A percentile compares a stretch with the other conserved stretches of the same genome.
phyloP scores from a whole-genome alignment of 768 basidiomycete genomes.

The Amanita phalloides region DNA sequence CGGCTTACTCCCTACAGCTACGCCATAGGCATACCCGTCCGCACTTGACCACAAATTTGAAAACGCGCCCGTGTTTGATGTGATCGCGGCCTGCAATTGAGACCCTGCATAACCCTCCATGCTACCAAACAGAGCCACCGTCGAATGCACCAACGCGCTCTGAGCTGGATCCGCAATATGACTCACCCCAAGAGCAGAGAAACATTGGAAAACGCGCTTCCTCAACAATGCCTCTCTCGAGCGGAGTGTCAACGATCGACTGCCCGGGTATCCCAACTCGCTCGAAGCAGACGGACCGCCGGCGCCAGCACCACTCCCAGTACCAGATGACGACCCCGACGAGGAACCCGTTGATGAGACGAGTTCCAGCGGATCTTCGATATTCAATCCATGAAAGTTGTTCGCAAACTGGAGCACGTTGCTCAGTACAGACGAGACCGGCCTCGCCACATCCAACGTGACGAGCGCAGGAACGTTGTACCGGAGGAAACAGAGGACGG shows the following conservation, averaged over 20 bases:
- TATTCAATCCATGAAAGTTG: slow-evolving; percentile 62
- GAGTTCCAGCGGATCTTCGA: slow-evolving; percentile 41
- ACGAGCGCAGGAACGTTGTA: slow-evolving; percentile 69
- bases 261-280: slow-evolving; percentile 26
- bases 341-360: neutral
- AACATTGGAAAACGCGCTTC: slow-evolving; percentile 83
- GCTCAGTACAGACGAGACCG: slow-evolving; percentile 76
- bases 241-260: slow-evolving; percentile 41
- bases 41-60: slow-evolving; percentile 75
- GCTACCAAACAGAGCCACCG: slow-evolving; percentile 74
- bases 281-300: slow-evolving; percentile 3
- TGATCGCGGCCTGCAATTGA: slow-evolving; percentile 85
- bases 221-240: slow-evolving; percentile 79
- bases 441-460: slow-evolving; percentile 83
- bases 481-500: slow-evolving; percentile 79
- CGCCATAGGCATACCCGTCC: slow-evolving; percentile 90
- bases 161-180: slow-evolving; percentile 81
- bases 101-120: slow-evolving; percentile 78
- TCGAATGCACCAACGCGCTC: slow-evolving; percentile 67
- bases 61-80: slow-evolving; percentile 75
- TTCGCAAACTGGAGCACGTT: slow-evolving; percentile 88
- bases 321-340: neutral
- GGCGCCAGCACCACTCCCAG: neutral
- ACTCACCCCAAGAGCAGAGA: slow-evolving; percentile 68
- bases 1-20: neutral